A percentile compares a stretch with the other conserved stretches of the same genome.
phyloP scores from a whole-genome alignment of 805 yeast genomes.

The Lipomyces sp. region DNA sequence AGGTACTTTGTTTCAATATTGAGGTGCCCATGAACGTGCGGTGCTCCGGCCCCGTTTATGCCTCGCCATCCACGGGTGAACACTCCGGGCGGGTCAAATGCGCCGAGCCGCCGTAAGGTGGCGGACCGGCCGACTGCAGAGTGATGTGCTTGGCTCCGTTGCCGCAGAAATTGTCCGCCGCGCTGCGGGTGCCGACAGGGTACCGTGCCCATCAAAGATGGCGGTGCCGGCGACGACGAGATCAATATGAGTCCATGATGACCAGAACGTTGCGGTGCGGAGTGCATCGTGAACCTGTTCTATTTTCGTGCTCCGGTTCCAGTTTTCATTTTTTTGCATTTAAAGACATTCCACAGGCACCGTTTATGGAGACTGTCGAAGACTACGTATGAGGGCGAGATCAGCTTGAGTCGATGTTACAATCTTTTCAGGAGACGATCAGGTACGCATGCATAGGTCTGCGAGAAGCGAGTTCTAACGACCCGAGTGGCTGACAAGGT shows the following conservation, averaged over 20 bases:
- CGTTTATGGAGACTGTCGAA: too few relatives aligned
- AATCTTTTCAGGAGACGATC: constrained; percentile 77
- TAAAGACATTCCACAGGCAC: too few relatives aligned
- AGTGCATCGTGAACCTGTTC: too few relatives aligned
- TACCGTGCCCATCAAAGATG: constrained; percentile 12
- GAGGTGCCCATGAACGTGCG: not conserved
- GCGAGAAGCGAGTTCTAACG: too few relatives aligned
- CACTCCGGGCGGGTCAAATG: not conserved
- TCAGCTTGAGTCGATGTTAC: constrained; percentile 68
- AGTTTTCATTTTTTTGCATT: too few relatives aligned
- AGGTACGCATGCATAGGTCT: too few relatives aligned
- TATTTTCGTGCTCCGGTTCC: too few relatives aligned
- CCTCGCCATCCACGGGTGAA: not conserved
- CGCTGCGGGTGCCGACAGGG: constrained; percentile 20
- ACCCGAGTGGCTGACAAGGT: too few relatives aligned
- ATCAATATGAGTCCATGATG: too few relatives aligned
- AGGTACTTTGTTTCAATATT: too few relatives aligned
- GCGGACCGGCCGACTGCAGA: constrained; percentile 27
- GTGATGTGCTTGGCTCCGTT: constrained; percentile 17
- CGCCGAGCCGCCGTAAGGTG: constrained; percentile 26
- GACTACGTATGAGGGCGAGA: constrained; percentile 63
- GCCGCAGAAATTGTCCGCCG: constrained; percentile 22
- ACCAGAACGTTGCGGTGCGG: too few relatives aligned
- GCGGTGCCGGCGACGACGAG: not conserved
- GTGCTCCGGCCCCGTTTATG: not conserved